Base-by-base conservation (phyloP, 805 yeast species). In the Starmerella vaccinii region DNA sequence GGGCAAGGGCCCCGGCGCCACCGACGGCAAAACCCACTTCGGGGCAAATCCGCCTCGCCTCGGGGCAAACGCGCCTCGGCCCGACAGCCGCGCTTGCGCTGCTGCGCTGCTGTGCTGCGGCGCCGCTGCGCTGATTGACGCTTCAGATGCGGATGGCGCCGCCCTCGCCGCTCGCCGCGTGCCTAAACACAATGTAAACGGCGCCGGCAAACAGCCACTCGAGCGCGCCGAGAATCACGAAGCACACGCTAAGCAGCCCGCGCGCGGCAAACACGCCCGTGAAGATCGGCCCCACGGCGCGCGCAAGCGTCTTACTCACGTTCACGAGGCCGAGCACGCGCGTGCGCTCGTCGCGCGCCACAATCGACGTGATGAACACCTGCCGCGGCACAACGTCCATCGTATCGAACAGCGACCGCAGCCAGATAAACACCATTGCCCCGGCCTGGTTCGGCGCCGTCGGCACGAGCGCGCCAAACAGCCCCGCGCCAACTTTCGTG, bases 351-450 rank as follows among this genome's bases (percentile, higher is more conserved):
- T 71, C 65, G 12, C 75, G 73, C 15, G 74, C 72, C 35, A 88
- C 78, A 19, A 86, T 69, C 2, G 84, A 73, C 0, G 94, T 80
- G 46, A 88, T 66, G 37, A 88, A 70, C 8, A 87, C 77, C 66
- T 87, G 95, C 47, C 97, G 76, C 6, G 96, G 95, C 2, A 87
- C 92, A 26, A 87, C 95, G 63, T 88, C 97, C 89, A 88, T 86
- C 1, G 89, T 78, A 2, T 81, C 72, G 0, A 86, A 77, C 2
- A 81, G 68, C 52, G 79, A 80, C 56, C 84, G 78, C 23, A 76
- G 62, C 19, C 81, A 57, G 30, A 83, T 69, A 5, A 78, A 65
- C 0, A 68, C 49, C 24, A 83, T 71, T 0, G 90, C 83, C 0
- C 63, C 52, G n/a, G 69, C 54, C 34, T 60, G 60, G 21, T 54